Conservation (phyloP, 805 yeast genomes). For the Spathaspora arborariae region DNA sequence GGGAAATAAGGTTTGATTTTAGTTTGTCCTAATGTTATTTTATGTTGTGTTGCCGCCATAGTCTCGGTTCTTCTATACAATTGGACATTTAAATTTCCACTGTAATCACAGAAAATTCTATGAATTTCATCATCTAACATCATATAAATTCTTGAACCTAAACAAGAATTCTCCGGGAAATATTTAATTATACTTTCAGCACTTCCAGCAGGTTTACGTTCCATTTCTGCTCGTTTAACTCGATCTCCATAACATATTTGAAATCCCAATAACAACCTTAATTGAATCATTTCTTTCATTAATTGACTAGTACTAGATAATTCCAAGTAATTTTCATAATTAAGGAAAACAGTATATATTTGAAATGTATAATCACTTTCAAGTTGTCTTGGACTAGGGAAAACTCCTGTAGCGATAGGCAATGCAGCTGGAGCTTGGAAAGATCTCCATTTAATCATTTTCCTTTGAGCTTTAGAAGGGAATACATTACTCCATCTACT, state of each 20-base stretch:
- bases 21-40: constrained; percentile 10
- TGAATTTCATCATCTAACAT: constrained; percentile 82
- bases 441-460: constrained; percentile 87
- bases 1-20: constrained; percentile 18
- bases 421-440: constrained; percentile 89
- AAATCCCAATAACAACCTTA: constrained; percentile 81
- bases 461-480: constrained; percentile 64
- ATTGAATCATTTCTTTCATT: constrained; percentile 81
- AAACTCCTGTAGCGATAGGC: constrained; percentile 75
- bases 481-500: constrained; percentile 93
- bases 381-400: constrained; percentile 69
- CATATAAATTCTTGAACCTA: constrained; percentile 68
- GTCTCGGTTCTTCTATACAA: constrained; percentile 42
- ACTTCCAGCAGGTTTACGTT: constrained; percentile 52
- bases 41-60: constrained; percentile 5
- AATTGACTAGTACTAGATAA: constrained; percentile 53
- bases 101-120: constrained; percentile 68
- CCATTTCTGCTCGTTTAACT: constrained; percentile 63
- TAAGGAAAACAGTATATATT: constrained; percentile 73
- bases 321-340: constrained; percentile 51
- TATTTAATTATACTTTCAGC: constrained; percentile 55
- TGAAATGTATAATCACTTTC: constrained; percentile 72
- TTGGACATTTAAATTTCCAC: constrained; percentile 74
- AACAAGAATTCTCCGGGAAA: constrained; percentile 42
- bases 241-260: constrained; percentile 78